A percentile compares a stretch with the other conserved stretches of the same genome.
phyloP scores from a whole-genome alignment of 257 asterid genomes.

The Nicotiana attenuata region DNA sequence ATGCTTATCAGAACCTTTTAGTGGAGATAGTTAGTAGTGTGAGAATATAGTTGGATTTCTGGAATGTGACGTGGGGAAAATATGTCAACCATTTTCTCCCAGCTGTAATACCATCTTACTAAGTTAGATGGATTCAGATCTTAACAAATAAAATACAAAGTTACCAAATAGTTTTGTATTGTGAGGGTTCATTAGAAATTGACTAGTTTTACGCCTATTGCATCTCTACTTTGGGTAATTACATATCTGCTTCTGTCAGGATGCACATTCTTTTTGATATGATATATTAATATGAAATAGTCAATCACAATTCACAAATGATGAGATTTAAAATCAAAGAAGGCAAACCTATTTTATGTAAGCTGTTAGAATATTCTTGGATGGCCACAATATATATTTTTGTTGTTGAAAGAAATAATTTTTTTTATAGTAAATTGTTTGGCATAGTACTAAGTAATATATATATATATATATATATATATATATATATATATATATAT shows the following conservation, averaged over 20 bases:
- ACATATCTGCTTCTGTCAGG: neutral
- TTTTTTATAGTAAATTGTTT: no score
- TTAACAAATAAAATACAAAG: no score
- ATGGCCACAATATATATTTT: no score
- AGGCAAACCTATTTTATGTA: neutral
- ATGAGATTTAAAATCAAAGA: neutral
- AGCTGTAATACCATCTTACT: neutral
- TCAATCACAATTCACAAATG: neutral
- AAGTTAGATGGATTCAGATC: neutral
- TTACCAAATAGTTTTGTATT: neutral
- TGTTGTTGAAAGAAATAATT: no score
- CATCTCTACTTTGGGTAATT: neutral
- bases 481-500: no score
- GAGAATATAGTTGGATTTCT: neutral
- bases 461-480: no score
- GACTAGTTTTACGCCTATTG: neutral
- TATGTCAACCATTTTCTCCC: neutral
- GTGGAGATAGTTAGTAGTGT: neutral
- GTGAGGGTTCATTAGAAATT: neutral
- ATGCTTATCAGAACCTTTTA: neutral
- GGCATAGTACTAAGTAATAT: no score
- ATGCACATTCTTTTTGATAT: neutral
- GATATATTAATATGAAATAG: neutral
- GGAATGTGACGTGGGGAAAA: neutral
- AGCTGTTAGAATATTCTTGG: neutral